Evolutionary conservation across 1,139 yeast species (phyloP).

Genomic region (Debaryomyces coudertii): DNA sequence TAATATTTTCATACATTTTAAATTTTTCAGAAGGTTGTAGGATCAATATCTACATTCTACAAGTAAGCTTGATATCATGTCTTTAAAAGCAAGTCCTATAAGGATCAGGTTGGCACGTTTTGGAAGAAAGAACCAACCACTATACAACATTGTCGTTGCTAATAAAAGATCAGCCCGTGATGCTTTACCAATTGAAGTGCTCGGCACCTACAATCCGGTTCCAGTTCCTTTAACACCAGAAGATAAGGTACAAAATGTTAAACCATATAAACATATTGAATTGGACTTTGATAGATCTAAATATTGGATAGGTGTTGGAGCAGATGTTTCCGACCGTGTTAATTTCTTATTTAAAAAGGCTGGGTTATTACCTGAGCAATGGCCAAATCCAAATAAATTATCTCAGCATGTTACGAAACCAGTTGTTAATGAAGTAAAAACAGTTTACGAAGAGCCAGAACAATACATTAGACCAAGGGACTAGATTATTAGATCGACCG

Average conservation of each 20-base stretch:
- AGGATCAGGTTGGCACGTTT: constrained; percentile 84
- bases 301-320: constrained; percentile 99
- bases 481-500: constrained; percentile 8
- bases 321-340: constrained; percentile 88
- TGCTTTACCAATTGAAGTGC: constrained; percentile 87
- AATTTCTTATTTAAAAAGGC: constrained; percentile 77
- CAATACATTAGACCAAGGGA: constrained; percentile 40
- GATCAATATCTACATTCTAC: not conserved
- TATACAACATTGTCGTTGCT: constrained; percentile 90
- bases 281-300: constrained; percentile 90
- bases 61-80: constrained; percentile 14
- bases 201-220: constrained; percentile 90
- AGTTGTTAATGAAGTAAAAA: constrained; percentile 29
- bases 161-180: constrained; percentile 74
- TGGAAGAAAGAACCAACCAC: constrained; percentile 86
- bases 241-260: constrained; percentile 52
- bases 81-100: constrained; percentile 23
- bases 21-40: not conserved
- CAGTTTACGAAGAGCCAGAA: constrained; percentile 37
- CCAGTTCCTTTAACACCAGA: constrained; percentile 71
- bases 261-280: constrained; percentile 76
- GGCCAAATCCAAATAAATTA: constrained; percentile 58
- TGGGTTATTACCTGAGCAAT: constrained; percentile 70
- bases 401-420: constrained; percentile 38
- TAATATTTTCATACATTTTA: not conserved